A percentile compares a stretch with the other conserved stretches of the same genome.
phyloP scores from a whole-genome alignment of 345 rosid genomes.

The Euphorbia lathyris region DNA sequence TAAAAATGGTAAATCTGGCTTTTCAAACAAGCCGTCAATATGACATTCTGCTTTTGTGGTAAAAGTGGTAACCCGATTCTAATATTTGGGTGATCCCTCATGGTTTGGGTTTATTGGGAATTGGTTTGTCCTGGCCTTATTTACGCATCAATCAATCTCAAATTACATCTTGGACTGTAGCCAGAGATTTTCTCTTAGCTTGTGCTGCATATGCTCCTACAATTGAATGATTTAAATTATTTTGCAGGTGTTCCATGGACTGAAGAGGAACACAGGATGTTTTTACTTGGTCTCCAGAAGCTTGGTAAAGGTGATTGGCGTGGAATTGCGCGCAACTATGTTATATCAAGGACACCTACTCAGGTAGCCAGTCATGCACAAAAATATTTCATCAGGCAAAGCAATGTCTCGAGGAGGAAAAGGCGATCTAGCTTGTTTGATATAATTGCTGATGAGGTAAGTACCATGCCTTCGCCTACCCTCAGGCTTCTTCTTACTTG shows the following conservation, averaged over 20 bases:
- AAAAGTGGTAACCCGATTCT: not conserved
- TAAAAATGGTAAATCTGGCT: not conserved
- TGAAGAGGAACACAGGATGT: slow-evolving; percentile 32
- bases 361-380: slow-evolving; percentile 43
- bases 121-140: not conserved
- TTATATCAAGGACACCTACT: slow-evolving; percentile 28
- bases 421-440: slow-evolving; percentile 36
- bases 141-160: not conserved
- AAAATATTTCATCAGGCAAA: slow-evolving; percentile 32
- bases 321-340: slow-evolving; percentile 27
- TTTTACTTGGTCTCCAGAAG: slow-evolving; percentile 31
- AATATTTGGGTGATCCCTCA: not conserved
- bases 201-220: not conserved
- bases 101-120: not conserved
- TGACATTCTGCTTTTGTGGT: not conserved
- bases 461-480: not conserved
- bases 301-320: slow-evolving; percentile 41
- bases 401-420: slow-evolving; percentile 34
- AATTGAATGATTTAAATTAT: slow-evolving; percentile 7
- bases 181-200: not conserved
- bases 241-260: slow-evolving; percentile 37
- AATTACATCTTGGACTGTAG: not conserved
- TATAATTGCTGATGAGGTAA: slow-evolving; percentile 35
- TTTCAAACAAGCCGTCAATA: not conserved
- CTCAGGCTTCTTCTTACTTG: not conserved